Percentiles rank a stretch among this genome's conserved stretches.
Conservation (phyloP, 2,329 filamentous ascomycete species). For the Fusarium annulatum region DNA sequence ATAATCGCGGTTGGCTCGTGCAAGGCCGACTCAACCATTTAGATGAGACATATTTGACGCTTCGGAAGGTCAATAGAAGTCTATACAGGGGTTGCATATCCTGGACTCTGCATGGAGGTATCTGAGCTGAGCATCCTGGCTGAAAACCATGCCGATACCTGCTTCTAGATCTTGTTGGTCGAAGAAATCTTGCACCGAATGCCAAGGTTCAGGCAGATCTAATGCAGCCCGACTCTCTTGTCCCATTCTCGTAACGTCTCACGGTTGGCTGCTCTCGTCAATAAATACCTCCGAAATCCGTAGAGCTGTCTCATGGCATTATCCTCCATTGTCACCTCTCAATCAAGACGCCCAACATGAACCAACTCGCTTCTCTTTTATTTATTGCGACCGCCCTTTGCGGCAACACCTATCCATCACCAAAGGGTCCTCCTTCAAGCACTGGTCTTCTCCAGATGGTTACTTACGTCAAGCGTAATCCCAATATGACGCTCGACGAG, state of each 20-base stretch:
- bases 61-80: neutral
- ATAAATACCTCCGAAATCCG: neutral
- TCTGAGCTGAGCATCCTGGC: accelerated
- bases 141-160: accelerated
- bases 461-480: slow-evolving; percentile 45
- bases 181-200: neutral
- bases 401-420: neutral
- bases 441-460: slow-evolving; percentile 45
- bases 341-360: neutral
- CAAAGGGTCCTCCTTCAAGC: slow-evolving; percentile 49
- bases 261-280: accelerated
- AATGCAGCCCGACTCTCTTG: neutral
- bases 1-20: accelerated
- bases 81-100: neutral
- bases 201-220: neutral
- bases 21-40: neutral
- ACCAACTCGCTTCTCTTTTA: neutral
- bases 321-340: too few relatives aligned
- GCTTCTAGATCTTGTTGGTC: neutral
- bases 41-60: neutral
- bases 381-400: neutral
- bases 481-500: slow-evolving; percentile 39
- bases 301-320: too few relatives aligned
- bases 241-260: neutral
- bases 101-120: accelerated